Evolutionary conservation across 2,329 filamentous ascomycete species (phyloP).

Genomic region (Zopfia rhizophila): DNA sequence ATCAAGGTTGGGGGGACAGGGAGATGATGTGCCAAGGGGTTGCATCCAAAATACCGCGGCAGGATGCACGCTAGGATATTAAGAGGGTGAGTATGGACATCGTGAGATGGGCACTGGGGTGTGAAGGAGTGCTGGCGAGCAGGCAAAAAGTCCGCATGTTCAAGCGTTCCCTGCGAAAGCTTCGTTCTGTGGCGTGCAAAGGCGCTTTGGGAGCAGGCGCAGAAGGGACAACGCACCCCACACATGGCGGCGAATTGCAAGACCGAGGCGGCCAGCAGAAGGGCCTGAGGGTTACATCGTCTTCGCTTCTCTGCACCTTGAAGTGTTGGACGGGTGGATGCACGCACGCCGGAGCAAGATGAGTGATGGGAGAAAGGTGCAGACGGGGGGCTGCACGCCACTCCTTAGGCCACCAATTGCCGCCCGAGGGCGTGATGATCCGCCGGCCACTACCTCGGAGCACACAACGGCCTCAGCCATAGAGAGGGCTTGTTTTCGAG

Average conservation of each 20-base stretch:
- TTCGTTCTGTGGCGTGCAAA: slow-evolving; percentile 45
- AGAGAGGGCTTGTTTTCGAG: slow-evolving; percentile 19
- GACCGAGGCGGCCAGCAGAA: slow-evolving; percentile 23
- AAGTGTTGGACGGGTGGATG: slow-evolving; percentile 37
- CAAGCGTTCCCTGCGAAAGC: slow-evolving; percentile 44
- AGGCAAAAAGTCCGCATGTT: slow-evolving; percentile 46
- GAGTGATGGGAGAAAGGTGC: slow-evolving; percentile 10
- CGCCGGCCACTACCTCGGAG: slow-evolving; percentile 45
- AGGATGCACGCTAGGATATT: slow-evolving; percentile 45
- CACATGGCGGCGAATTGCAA: slow-evolving; percentile 47
- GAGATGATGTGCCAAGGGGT: slow-evolving; percentile 39
- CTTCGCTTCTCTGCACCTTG: slow-evolving; percentile 32
- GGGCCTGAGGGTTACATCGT: slow-evolving; percentile 51
- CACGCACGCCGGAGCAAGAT: slow-evolving; percentile 25
- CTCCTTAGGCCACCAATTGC: slow-evolving; percentile 39
- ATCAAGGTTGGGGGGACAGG: slow-evolving; percentile 39
- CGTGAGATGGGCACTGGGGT: slow-evolving; percentile 31
- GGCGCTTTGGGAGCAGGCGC: slow-evolving; percentile 23
- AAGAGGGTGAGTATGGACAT: slow-evolving; percentile 28
- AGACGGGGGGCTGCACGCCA: slow-evolving; percentile 47
- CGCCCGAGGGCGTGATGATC: slow-evolving; percentile 33
- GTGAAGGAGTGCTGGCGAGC: slow-evolving; percentile 31
- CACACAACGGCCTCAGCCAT: slow-evolving; percentile 39
- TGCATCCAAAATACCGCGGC: slow-evolving; percentile 41
- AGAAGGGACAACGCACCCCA: slow-evolving; percentile 41